Evolutionary conservation across 2,329 filamentous ascomycete species (phyloP), one percentile per base, ranked within the genome.

Genomic region (Aspergillus versicolor): DNA sequence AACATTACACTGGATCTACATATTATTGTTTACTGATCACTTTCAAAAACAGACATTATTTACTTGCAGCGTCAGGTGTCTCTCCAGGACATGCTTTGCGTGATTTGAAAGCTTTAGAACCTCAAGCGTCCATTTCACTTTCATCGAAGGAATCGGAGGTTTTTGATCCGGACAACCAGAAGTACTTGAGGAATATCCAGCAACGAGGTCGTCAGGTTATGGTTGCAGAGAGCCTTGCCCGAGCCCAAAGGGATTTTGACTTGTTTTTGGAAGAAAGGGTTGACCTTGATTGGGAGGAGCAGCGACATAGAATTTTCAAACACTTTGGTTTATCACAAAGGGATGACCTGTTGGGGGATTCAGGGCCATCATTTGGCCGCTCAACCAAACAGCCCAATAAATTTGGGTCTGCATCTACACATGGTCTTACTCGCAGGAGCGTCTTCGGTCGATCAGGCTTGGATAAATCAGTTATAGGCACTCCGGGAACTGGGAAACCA

Each of bases 241-340:
- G 92, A 68, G 94, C 92, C 4, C 88, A 93, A 59, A 86, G 87
- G 55, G 94, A 97, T 70, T 97, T 99, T 71, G 92, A 99, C 72
- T 84, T 85, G 59, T 97, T 96, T 72, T 81, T 99, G 55, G 92
- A 97, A 72, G 92, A 97, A 67, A 95, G 96, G 70, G 87, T 97
- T 49, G 91, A 92, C 30, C 88, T 96, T 79, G 92, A 97, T 73
- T 97, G 94, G 92, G 92, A 97, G 66, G 88, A 89, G 15, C 93
- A 97, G 77, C 88, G 93, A 61, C 91, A 90, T 74, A 88, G 88
- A 63, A 96, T 99, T 62, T 97, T 97, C 75, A 88, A 96, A 68
- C 94, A 99, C 75, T 97, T 99, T 73, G 94, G 94, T 13, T 88
- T 99, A 15, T 81, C 79, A 7, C 73, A 75, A 70, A 88, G 86